Conservation (phyloP, 2,329 filamentous ascomycete species). For the Exophiala xenobiotica region DNA sequence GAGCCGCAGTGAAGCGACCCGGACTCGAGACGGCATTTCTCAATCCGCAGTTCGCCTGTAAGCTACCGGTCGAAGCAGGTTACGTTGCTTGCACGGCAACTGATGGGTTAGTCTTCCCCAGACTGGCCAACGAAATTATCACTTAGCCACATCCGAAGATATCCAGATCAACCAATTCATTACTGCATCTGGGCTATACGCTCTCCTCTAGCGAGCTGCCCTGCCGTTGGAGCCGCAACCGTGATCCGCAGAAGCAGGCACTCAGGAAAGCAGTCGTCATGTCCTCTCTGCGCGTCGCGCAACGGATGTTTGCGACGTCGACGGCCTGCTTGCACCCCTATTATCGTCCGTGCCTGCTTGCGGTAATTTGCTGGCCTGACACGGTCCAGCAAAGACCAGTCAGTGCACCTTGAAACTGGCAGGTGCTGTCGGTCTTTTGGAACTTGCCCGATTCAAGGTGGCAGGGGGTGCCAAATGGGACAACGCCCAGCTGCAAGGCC, state of each 20-base stretch:
- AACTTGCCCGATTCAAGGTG: conserved; percentile 18
- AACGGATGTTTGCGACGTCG: background rate
- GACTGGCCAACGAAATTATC: background rate
- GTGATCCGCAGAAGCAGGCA: too few species aligned
- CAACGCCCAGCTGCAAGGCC: conserved; percentile 12
- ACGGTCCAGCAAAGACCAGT: conserved; percentile 16
- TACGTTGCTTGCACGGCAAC: too few species aligned
- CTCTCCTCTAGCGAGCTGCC: background rate
- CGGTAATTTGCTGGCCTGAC: conserved; percentile 12
- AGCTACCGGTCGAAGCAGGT: too few species aligned
- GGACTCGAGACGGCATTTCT: too few species aligned
- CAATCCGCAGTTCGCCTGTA: too few species aligned
- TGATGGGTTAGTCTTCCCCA: conserved; percentile 16
- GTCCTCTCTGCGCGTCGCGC: background rate
- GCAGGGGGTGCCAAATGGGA: conserved; percentile 18
- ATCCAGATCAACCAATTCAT: conserved; percentile 10
- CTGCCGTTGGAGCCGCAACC: conserved; percentile 7
- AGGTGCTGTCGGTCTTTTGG: conserved; percentile 13
- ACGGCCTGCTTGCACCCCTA: conserved; percentile 12
- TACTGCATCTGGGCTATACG: conserved; percentile 1
- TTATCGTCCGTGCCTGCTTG: conserved; percentile 12
- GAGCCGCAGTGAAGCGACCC: too few species aligned
- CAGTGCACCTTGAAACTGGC: conserved; percentile 22
- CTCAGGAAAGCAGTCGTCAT: conserved; percentile 1
- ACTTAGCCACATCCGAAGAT: conserved; percentile 19